Conservation (phyloP, 768 basidiomycete genomes). For the Trametes cinnabarina region DNA sequence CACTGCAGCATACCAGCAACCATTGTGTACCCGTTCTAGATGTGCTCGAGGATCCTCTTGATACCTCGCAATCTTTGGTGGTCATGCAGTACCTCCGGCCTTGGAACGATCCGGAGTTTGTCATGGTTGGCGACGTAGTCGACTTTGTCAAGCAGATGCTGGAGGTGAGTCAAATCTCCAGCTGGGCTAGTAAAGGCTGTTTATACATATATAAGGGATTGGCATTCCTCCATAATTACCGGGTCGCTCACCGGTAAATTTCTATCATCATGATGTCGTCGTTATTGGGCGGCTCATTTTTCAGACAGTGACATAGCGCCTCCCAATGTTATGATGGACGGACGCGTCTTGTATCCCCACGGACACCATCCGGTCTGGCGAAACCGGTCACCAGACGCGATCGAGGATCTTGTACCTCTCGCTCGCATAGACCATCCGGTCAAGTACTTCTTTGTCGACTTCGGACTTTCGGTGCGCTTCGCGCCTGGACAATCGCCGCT, state of each 20-base stretch:
- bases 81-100: conserved; percentile 25
- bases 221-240: conserved; percentile 15
- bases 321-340: conserved; percentile 27
- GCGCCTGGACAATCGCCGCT: conserved; percentile 6
- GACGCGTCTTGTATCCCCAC: conserved; percentile 11
- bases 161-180: neutral
- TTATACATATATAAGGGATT: conserved; percentile 8
- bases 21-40: conserved; percentile 27
- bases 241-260: conserved; percentile 23
- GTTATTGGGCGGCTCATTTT: no score
- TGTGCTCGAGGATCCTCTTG: conserved; percentile 17
- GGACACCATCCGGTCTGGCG: conserved; percentile 27
- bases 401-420: conserved; percentile 28
- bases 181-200: neutral
- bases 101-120: conserved; percentile 17
- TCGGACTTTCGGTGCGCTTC: conserved; percentile 21
- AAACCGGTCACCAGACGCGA: conserved; percentile 33
- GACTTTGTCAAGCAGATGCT: conserved; percentile 14
- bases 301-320: conserved; percentile 15
- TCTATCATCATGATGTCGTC: no score
- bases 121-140: conserved; percentile 14
- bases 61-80: conserved; percentile 5
- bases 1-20: conserved; percentile 13
- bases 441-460: conserved; percentile 28
- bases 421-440: conserved; percentile 36